A percentile compares a stretch with the other conserved stretches of the same genome.
Evolutionary conservation across 1,139 yeast genomes (phyloP).

Genomic region (Lodderomyces elongisporus): DNA sequence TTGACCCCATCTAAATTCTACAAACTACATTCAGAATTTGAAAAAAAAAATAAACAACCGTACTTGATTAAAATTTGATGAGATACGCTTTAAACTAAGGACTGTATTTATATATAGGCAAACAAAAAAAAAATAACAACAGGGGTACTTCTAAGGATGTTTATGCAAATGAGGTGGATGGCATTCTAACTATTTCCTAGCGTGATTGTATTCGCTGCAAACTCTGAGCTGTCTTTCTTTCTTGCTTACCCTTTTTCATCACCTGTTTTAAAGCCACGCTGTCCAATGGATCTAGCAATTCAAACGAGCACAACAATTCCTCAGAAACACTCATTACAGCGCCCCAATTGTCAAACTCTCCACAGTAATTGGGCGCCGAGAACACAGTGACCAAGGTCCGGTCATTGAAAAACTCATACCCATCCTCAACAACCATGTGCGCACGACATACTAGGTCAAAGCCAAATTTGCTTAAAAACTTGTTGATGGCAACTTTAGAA

Average conservation of each 20-base stretch:
- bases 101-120: no score
- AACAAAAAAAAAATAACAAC: no score
- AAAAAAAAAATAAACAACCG: no score
- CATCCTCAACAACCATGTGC: constrained; percentile 98
- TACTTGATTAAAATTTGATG: no score
- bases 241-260: constrained; percentile 81
- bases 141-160: no score
- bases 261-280: constrained; percentile 89
- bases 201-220: constrained; percentile 9
- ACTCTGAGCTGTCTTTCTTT: constrained; percentile 55
- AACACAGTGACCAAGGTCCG: constrained; percentile 91
- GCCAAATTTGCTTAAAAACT: constrained; percentile 80
- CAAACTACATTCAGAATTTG: no score
- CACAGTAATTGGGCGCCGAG: constrained; percentile 96
- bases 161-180: no score
- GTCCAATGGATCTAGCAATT: constrained; percentile 88
- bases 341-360: constrained; percentile 98
- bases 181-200: no score
- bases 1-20: no score
- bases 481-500: constrained; percentile 85
- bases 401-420: constrained; percentile 94
- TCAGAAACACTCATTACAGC: constrained; percentile 97
- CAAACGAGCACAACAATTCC: constrained; percentile 86
- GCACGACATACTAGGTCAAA: constrained; percentile 95
- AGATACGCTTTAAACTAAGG: no score